Base-by-base conservation (phyloP, 2,329 filamentous ascomycete genomes). In the Colletotrichum costaricense region DNA sequence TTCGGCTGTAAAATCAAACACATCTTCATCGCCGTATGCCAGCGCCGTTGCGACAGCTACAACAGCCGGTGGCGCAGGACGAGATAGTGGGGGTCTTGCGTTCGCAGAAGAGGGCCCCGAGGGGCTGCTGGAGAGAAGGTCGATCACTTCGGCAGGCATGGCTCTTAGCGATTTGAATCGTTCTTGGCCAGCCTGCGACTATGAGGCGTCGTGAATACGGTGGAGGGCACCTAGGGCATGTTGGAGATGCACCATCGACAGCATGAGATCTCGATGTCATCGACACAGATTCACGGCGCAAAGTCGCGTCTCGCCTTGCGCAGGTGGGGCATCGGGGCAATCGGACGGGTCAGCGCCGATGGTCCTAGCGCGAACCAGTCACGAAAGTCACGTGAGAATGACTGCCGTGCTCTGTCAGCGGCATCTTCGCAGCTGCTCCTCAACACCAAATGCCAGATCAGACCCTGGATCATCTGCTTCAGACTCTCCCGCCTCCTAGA, bases 131-230 rank as follows among this genome's bases (percentile, higher is more conserved):
- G 81, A 82, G 16, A 83, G 72, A 22, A 83, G 69, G 72, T 75
- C 78, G 67, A 84, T 83, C 11, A 84, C 76, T 74, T 83, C 81
- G 30, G 77, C 64, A 9, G 80, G 75, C 82, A 84, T 83, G 3
- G 8, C 67, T 65, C 14, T 16, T 22, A 4, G 7, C 19, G 19
- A 22, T 30, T 24, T 22, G 11, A 42, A 14, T 30, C 11, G 22
- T 11, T 35, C 30, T 38, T 22, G 38, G 22, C 26, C 8, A 19
- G 4, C n/a, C 33, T 6, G 11, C 30, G 5, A 24, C 35, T 8
- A 14, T 2, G 16, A 58, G 11, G 9, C 33, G 3, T 28, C 28
- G 16, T 28, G 46, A 8, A 6, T 9, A 28, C 16, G 62, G 54
- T 56, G 26, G 6, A 33, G 9, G 19, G 35, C 3, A 16, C 52